Percentiles rank a stretch among this genome's conserved stretches.
phyloP scores from a whole-genome alignment of 1,284 basidiomycete species.

The Mycena sp. region DNA sequence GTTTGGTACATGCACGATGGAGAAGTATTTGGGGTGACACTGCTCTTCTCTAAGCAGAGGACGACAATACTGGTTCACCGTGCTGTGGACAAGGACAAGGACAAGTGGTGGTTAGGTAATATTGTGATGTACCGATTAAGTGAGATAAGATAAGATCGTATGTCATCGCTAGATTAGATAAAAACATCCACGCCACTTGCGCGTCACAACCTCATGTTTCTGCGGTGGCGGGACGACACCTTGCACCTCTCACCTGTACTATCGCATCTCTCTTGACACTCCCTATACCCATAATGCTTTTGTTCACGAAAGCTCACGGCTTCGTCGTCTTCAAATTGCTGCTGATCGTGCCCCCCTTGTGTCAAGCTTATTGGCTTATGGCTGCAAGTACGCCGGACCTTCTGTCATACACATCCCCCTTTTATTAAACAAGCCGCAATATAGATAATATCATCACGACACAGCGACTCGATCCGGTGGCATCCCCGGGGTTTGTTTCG shows the following conservation, averaged over 20 bases:
- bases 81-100: too few relatives aligned
- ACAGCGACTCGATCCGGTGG: constrained; percentile 52
- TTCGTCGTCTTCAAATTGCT: constrained; percentile 23
- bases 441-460: constrained; percentile 51
- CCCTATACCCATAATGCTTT: not conserved
- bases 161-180: too few relatives aligned
- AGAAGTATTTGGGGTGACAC: too few relatives aligned
- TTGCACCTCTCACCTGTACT: not conserved
- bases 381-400: constrained; percentile 45
- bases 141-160: not conserved
- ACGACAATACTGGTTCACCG: too few relatives aligned
- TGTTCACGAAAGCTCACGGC: not conserved
- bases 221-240: too few relatives aligned
- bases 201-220: not conserved
- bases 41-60: too few relatives aligned
- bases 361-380: constrained; percentile 49
- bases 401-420: too few relatives aligned
- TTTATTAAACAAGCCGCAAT: not conserved
- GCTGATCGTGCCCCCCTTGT: constrained; percentile 29
- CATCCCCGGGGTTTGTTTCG: constrained; percentile 48
- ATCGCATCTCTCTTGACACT: not conserved
- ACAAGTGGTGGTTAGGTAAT: too few relatives aligned
- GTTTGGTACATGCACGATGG: too few relatives aligned
- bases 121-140: too few relatives aligned
- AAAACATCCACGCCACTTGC: too few relatives aligned